Base-by-base conservation (phyloP, 176 grass and related monocot genomes). In the Musa acuminata region DNA sequence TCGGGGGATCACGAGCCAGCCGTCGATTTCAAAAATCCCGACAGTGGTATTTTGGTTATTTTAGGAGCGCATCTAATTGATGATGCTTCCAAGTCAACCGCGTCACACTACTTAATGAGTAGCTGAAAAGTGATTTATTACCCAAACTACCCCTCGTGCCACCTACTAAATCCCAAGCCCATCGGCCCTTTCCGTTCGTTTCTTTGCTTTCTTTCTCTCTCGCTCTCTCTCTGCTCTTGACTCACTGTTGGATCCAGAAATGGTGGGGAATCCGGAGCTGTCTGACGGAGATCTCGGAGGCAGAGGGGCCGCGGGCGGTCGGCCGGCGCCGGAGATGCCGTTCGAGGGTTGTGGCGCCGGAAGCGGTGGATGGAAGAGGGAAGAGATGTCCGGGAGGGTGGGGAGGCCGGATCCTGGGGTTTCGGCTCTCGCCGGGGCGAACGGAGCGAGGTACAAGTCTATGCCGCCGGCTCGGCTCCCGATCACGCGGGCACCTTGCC, bases 381-480 rank as follows among this genome's bases (percentile, higher is more conserved):
- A 10, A 24, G 64, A n/a, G 13, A 8, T 23, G 62, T 13, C 20
- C n/a, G 63, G 63, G 24, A 20, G 16, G 11, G 77, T 48, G 66
- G 64, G 63, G 10, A 69, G 13, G 52, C 51, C 14, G 65, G 48
- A 77, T 55, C 19, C 35, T 22, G n/a, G 75, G 59, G 62, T 64
- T 63, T 24, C 72, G 9, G 2, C 21, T 10, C 52, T 74, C 16
- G 72, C 83, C 11, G 82, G 76, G 49, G 75, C 78, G 1, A 72
- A 29, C 20, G 95, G 86, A 4, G 95, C 95, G 11, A 89, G 86
- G 84, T 99, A 99, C 90, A 91, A 91, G 90, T 85, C 90, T 19
- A 94, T 99, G 95, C 91, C 95, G 64, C 95, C 95, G 22, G 91
- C 95, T 19, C 80, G 84, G 64, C 91, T 99, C 75, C 90, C 95